Evolutionary conservation across 1,284 basidiomycete species (phyloP), one percentile per base, ranked within the genome.

Genomic region (Rhodotorula glutinis): DNA sequence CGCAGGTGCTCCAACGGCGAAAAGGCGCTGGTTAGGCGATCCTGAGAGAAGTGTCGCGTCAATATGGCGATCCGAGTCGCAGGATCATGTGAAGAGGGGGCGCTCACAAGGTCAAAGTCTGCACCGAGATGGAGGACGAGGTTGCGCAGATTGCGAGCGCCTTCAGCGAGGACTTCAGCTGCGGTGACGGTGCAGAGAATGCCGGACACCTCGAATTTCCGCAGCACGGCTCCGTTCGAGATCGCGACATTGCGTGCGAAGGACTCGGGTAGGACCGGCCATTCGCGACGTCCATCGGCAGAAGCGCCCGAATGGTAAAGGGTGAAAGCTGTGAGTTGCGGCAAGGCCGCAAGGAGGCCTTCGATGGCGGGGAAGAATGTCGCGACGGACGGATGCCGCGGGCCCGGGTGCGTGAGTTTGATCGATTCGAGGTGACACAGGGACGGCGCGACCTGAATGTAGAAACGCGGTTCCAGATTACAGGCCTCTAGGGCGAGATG

Each of bases 351-450:
- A 11, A 73, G 55, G 29, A 73, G 64, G 1, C 44, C n/a, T 11
- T 62, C 57, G 52, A 73, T 54, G 2, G 69, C 44, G 29, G 69
- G 66, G n/a, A 69, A 63, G 65, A 73, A 73, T 0, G 33, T 17
- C 14, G 62, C 16, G 0, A 63, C 53, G 3, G 54, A 25, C 0
- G 66, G 57, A n/a, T 73, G 72, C 0, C 53, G 57, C 5, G 69
- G 72, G 1, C 72, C 72, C 0, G 72, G 72, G 41, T 73, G 72
- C 3, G 72, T 73, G 27, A 73, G 52, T 52, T 71, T 71, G 60
- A 73, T 62, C 0, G 69, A 71, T 13, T 40, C 21, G 9, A 73
- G 62, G 0, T 17, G 27, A 1, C 51, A 2, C 43, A 73, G 65
- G 3, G 49, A 47, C 0, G 66, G 63, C 0, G 69, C 69, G 11